phyloP scores from a whole-genome alignment of 495 filamentous ascomycete species.

The Jackrogersella multiformis region DNA sequence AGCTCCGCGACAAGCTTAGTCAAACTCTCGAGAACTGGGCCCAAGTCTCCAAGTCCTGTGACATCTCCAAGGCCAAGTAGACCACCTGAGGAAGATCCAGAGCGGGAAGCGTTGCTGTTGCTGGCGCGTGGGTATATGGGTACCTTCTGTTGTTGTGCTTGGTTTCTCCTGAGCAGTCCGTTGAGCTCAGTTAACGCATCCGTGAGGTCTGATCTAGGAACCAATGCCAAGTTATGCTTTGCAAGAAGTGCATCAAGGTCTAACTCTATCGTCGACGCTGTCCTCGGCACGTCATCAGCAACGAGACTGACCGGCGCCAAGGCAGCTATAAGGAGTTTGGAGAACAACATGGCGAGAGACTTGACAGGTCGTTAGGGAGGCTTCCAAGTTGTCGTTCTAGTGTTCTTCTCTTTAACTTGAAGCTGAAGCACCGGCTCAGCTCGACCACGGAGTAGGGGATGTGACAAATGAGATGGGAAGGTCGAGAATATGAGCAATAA shows the following conservation, averaged over 20 bases:
- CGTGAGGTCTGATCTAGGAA: conserved; percentile 50
- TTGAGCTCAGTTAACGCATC: conserved; percentile 51
- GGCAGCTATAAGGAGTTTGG: conserved; percentile 40
- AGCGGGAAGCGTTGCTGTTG: conserved; percentile 26
- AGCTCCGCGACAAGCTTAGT: conserved; percentile 34
- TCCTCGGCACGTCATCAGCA: conserved; percentile 30
- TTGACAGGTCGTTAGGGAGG: conserved; percentile 8
- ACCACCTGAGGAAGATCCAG: conserved; percentile 1
- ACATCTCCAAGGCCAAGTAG: conserved; percentile 42
- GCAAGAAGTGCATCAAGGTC: conserved; percentile 45
- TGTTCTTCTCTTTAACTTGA: conserved; percentile 35
- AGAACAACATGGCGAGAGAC: conserved; percentile 42
- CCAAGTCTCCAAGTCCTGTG: conserved; percentile 41
- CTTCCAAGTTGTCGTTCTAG: conserved; percentile 28
- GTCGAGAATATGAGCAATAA: conserved; percentile 37
- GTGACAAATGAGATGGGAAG: conserved; percentile 21
- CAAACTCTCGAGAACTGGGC: conserved; percentile 38
- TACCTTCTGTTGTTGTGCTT: conserved; percentile 39
- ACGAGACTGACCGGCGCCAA: conserved; percentile 41
- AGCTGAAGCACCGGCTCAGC: conserved; percentile 42
- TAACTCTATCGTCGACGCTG: conserved; percentile 39
- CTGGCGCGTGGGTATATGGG: conserved; percentile 40
- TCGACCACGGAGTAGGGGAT: conserved; percentile 24
- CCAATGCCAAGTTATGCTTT: conserved; percentile 49
- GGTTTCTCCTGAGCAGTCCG: conserved; percentile 45